Evolutionary conservation across 176 grass and related monocot genomes (phyloP), one percentile per base, ranked within the genome.

Genomic region (Sorghum bicolor): DNA sequence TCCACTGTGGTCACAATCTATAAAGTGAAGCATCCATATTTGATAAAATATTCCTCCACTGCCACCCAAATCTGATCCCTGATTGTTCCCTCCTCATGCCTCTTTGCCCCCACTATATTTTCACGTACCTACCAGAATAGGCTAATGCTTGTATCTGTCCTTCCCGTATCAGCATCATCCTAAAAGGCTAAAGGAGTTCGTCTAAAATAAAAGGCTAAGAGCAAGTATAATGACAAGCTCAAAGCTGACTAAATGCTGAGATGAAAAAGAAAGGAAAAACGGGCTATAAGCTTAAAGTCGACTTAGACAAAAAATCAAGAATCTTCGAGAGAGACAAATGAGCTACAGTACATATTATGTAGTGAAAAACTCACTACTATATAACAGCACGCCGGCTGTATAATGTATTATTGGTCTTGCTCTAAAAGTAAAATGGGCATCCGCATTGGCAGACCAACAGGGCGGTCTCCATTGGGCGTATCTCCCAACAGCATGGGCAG

Each of bases 141-240:
- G 30, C 30, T 40, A 86, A 39, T 65, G 70, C 29, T 86, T 80
- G 16, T 82, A 72, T 72, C 3, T 77, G 63, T 53, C 64, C 22
- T 29, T 12, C 36, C 66, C 53, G 19, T 64, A 85, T 85, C 78
- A 82, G 83, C 55, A 82, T 82, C 82, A 81, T 81, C 78, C 31
- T 5, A 71, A 82, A 86, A 70, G 30, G 24, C 64, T 63, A 70
- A 24, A 14, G 60, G 41, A 55, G 57, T 61, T 61, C 10, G n/a
- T 61, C n/a, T 61, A 61, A 61, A 61, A 61, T 61, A 61, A 82
- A 82, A 82, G 24, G 40, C 53, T 52, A 47, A 13, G n/a, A n/a
- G n/a, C n/a, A n/a, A n/a, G n/a, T n/a, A n/a, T n/a, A n/a, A n/a
- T n/a, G n/a, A n/a, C n/a, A n/a, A n/a, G n/a, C n/a, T n/a, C n/a